These are phyloP conservation scores for Erigeron canadensis DNA, from an alignment of 129 eudicot species.

Conservation along the genomic window DNA sequence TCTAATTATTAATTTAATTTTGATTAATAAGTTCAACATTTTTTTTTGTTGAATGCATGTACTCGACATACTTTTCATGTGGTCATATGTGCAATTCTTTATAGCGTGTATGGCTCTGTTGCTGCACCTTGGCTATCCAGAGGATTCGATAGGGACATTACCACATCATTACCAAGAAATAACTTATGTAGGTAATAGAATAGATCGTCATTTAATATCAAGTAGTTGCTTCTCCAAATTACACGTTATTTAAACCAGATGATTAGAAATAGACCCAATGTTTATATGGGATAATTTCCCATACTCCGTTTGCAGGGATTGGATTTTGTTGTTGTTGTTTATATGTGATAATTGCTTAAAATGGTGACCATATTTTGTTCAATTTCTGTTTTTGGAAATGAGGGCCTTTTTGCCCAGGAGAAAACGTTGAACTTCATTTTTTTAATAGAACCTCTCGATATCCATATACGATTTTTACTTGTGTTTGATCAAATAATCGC, in stretches of 20 bases:
- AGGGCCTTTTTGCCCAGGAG: not conserved
- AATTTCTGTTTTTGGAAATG: not conserved
- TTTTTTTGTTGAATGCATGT: no score
- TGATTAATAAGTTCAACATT: no score
- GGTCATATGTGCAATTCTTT: slow-evolving; percentile 64
- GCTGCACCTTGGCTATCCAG: slow-evolving; percentile 86
- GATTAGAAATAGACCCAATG: not conserved
- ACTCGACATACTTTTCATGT: no score
- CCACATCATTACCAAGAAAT: slow-evolving; percentile 83
- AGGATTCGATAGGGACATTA: slow-evolving; percentile 93
- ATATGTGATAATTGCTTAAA: not conserved
- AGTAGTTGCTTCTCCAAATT: not conserved
- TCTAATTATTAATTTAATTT: no score
- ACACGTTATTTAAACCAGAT: not conserved
- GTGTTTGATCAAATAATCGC: no score
- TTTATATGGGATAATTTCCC: no score
- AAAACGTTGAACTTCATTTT: not conserved
- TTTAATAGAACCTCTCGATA: not conserved
- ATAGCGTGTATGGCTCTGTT: slow-evolving; percentile 82
- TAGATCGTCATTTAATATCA: no score
- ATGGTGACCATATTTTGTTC: not conserved
- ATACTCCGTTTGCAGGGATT: no score
- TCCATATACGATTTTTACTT: not conserved
- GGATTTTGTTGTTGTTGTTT: no score
- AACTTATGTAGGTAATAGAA: slow-evolving; percentile 84